Percentiles rank a stretch among this genome's conserved stretches.
Conservation (phyloP, 805 yeast species). For the Ogataea pignaliae region DNA sequence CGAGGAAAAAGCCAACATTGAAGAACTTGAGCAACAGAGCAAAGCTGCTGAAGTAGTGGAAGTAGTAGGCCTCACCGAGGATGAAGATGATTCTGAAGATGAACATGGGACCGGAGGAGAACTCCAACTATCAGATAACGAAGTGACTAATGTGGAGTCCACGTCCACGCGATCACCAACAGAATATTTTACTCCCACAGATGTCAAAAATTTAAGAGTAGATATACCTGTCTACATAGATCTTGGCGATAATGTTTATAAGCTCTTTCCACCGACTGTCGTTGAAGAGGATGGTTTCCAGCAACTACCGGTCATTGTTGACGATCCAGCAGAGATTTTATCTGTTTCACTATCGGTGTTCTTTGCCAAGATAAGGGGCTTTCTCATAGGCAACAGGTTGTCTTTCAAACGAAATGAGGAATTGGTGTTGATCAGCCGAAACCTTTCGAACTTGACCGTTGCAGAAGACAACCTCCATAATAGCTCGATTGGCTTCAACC, state of each 20-base stretch:
- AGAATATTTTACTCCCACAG: too few species aligned
- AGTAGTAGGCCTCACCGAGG: neutral
- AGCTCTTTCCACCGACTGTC: slow-evolving; percentile 17
- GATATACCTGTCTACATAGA: slow-evolving; percentile 26
- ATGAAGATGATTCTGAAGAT: neutral
- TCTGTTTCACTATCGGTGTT: slow-evolving; percentile 5
- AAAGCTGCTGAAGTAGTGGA: neutral
- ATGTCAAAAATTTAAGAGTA: neutral
- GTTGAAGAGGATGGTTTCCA: slow-evolving; percentile 23
- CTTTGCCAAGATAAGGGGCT: slow-evolving; percentile 9
- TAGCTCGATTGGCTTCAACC: slow-evolving; percentile 13
- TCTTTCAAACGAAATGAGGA: slow-evolving; percentile 8
- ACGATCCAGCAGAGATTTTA: slow-evolving; percentile 8
- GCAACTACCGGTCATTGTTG: slow-evolving; percentile 19
- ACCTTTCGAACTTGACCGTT: slow-evolving; percentile 18
- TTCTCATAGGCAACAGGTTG: slow-evolving; percentile 4
- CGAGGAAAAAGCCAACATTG: slow-evolving; percentile 1
- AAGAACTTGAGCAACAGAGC: neutral
- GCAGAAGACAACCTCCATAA: slow-evolving; percentile 22
- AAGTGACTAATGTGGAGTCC: too few species aligned
- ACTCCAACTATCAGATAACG: neutral
- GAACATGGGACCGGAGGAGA: neutral
- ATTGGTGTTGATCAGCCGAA: slow-evolving; percentile 15
- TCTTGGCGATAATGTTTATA: slow-evolving; percentile 23
- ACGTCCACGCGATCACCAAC: too few species aligned